A percentile compares a stretch with the other conserved stretches of the same genome.
These are phyloP conservation scores for Serendipita indica DNA, from an alignment of 768 basidiomycete genomes.

Conservation along the genomic window DNA sequence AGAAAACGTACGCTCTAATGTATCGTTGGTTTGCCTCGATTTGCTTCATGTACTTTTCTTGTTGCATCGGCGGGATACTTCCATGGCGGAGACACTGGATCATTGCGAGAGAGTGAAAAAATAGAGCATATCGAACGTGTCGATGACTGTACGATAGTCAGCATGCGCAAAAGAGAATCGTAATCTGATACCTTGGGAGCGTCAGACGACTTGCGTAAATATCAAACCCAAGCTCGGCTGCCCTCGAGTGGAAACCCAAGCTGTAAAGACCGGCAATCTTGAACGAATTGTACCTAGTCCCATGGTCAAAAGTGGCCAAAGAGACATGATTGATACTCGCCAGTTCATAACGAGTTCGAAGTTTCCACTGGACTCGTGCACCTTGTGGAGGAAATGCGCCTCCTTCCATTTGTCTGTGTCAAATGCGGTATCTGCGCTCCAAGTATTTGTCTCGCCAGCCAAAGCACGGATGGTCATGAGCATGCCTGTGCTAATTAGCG, in stretches of 20 bases:
- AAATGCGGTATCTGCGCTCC: constrained; percentile 38
- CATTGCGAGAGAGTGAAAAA: constrained; percentile 57
- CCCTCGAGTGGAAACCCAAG: constrained; percentile 42
- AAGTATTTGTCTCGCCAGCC: constrained; percentile 41
- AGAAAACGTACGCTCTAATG: constrained; percentile 35
- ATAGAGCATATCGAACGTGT: constrained; percentile 51
- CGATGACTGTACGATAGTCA: constrained; percentile 34
- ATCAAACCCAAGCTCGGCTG: constrained; percentile 46
- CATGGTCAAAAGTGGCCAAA: not conserved
- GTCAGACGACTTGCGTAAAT: constrained; percentile 42
- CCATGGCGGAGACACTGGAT: constrained; percentile 42
- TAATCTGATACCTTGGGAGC: constrained; percentile 45
- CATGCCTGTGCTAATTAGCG: constrained; percentile 27
- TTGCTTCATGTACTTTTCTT: constrained; percentile 35
- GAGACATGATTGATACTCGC: constrained; percentile 16
- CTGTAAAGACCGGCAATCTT: constrained; percentile 56
- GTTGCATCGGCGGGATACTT: constrained; percentile 24
- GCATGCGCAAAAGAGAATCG: not conserved
- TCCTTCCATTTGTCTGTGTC: constrained; percentile 48
- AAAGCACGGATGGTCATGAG: constrained; percentile 50
- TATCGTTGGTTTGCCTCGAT: constrained; percentile 45
- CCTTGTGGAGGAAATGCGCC: constrained; percentile 33
- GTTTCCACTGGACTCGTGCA: constrained; percentile 33
- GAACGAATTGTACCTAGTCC: constrained; percentile 45
- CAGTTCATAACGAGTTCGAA: constrained; percentile 42